Percentiles rank a stretch among this genome's conserved stretches.
These are phyloP conservation scores for Leccinum imitatum DNA, from an alignment of 768 basidiomycete genomes.

Conservation along the genomic window DNA sequence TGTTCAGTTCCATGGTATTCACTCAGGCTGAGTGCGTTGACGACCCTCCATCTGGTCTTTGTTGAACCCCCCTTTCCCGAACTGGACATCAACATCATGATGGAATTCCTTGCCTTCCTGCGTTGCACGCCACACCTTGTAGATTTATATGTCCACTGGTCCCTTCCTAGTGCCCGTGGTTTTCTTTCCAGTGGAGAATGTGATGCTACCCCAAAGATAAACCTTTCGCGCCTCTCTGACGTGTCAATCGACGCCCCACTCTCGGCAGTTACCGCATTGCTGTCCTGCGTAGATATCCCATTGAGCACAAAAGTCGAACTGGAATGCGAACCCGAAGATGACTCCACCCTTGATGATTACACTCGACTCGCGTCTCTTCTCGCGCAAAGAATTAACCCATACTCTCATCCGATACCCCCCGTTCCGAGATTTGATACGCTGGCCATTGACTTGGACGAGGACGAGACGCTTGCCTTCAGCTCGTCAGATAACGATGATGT, in stretches of 20 bases:
- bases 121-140: not conserved
- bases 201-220: not conserved
- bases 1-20: not conserved
- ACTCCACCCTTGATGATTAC: too few species aligned
- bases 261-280: not conserved
- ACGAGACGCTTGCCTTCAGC: too few species aligned
- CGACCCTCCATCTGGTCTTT: not conserved
- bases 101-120: not conserved
- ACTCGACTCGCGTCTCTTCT: too few species aligned
- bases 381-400: too few species aligned
- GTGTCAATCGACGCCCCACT: not conserved
- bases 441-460: too few species aligned
- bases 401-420: too few species aligned
- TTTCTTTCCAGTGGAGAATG: not conserved
- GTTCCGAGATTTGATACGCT: too few species aligned
- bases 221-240: not conserved
- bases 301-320: not conserved
- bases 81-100: not conserved
- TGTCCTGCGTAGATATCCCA: not conserved
- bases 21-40: not conserved
- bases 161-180: not conserved
- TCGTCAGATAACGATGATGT: too few species aligned
- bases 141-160: not conserved
- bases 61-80: not conserved
- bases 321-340: not conserved